These are phyloP conservation scores for Candida labiduridarum DNA, from an alignment of 1,139 yeast genomes.

Conservation along the genomic window DNA sequence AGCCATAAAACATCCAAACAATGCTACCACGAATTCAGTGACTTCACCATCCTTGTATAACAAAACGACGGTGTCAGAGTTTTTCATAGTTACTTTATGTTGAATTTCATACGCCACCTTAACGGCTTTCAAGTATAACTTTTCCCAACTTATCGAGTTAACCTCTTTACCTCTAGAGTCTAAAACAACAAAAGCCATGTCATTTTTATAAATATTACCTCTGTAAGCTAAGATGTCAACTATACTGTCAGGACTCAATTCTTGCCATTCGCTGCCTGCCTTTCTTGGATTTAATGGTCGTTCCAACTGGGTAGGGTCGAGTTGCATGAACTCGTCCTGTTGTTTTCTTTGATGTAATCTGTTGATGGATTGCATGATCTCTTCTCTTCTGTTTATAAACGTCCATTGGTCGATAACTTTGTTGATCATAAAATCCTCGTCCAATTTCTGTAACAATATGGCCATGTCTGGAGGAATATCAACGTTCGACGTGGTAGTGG, in stretches of 20 bases:
- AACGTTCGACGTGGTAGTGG: slow-evolving; percentile 7
- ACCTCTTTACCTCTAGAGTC: slow-evolving; percentile 84
- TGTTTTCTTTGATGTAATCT: slow-evolving; percentile 39
- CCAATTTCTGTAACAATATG: slow-evolving; percentile 43
- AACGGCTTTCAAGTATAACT: slow-evolving; percentile 78
- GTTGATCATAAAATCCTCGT: slow-evolving; percentile 45
- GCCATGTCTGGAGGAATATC: slow-evolving; percentile 55
- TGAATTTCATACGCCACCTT: slow-evolving; percentile 86
- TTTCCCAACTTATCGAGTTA: slow-evolving; percentile 84
- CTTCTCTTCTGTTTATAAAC: slow-evolving; percentile 49
- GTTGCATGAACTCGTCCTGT: slow-evolving; percentile 21
- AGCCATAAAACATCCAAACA: slow-evolving; percentile 90
- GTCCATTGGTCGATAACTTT: slow-evolving; percentile 53
- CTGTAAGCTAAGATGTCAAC: slow-evolving; percentile 74
- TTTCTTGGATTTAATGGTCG: slow-evolving; percentile 65
- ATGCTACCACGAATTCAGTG: slow-evolving; percentile 80
- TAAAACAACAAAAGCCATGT: slow-evolving; percentile 70
- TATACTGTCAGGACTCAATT: slow-evolving; percentile 52
- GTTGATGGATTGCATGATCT: slow-evolving; percentile 44
- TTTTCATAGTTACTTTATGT: slow-evolving; percentile 68
- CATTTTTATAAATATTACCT: slow-evolving; percentile 64
- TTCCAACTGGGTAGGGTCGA: slow-evolving; percentile 47
- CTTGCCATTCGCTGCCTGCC: slow-evolving; percentile 12
- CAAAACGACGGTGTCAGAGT: slow-evolving; percentile 82
- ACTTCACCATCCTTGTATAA: slow-evolving; percentile 85